Base-by-base conservation (phyloP, 768 basidiomycete genomes). In the Termitomyces sp. region DNA sequence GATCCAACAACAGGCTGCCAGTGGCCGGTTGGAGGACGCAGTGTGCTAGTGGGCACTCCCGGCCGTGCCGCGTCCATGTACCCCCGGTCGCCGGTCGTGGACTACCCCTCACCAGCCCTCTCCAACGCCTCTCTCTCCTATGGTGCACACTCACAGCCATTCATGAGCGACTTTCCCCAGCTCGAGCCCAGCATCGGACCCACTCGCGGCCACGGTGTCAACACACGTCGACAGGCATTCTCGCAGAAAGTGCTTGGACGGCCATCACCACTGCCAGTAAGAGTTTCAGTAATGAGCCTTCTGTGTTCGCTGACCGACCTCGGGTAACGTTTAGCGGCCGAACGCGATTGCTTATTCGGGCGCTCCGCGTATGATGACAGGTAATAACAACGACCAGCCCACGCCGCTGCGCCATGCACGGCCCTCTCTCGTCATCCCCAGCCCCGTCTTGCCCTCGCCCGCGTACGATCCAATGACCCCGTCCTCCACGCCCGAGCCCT, bases 181-280 rank as follows among this genome's bases (percentile, higher is more conserved):
- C 70, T 81, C 39, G 71, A 79, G 12, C 70, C 79, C 30, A 81
- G 74, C 69, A 76, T 81, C 59, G 83, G 82, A 0, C 82, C 83
- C 46, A 70, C 71, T 58, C 79, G 83, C 58, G 69, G n/a, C 5
- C 43, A 46, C 21, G 44, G 39, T 0, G 30, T 73, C 49, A 57
- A 72, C 32, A 76, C 76, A 40, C 77, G 82, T 41, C 71, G 79
- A 40, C 78, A 77, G n/a, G n/a, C 19, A 25, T 45, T 37, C 23
- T 35, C 42, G 2, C 45, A 55, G 23, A 55, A 48, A 14, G 37
- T 55, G 14, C 43, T 55, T 11, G 55, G 39, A 49, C 55, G 55
- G 6, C 27, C 53, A n/a, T n/a, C 54, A 52, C 25, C 60, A 56
- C 54, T 42, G 52, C 27, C 65, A 47, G 67, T 65, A 55, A 54